Conservation (phyloP, 306 rosid species). For the Vachellia pachyceras region DNA sequence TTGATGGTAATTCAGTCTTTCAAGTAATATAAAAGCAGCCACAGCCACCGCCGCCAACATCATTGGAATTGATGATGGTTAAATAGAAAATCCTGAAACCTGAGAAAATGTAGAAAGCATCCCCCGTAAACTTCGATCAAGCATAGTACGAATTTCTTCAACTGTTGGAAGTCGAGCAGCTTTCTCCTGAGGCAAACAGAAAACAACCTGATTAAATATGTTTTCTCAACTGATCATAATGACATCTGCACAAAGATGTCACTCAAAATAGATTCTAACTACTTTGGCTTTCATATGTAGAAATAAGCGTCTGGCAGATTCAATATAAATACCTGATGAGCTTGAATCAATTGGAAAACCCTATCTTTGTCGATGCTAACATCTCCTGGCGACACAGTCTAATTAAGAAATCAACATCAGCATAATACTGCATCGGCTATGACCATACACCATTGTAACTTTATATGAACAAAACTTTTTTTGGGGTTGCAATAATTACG, state of each 20-base stretch:
- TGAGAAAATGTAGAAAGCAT: constrained; percentile 82
- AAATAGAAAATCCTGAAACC: constrained; percentile 52
- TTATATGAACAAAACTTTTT: constrained; percentile 3
- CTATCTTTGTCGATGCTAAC: constrained; percentile 52
- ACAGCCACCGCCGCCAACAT: background rate
- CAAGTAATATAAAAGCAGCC: background rate
- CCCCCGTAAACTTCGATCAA: constrained; percentile 77
- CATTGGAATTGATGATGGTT: background rate
- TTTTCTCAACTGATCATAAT: background rate
- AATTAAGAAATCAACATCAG: constrained; percentile 37
- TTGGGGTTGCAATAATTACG: background rate
- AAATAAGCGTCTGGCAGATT: background rate
- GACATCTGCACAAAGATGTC: constrained; percentile 2
- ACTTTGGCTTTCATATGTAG: constrained; percentile 1
- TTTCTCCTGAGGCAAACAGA: constrained; percentile 63
- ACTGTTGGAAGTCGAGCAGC: constrained; percentile 78
- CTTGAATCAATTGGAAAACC: constrained; percentile 68
- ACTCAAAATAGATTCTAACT: background rate
- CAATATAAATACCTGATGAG: constrained; percentile 75
- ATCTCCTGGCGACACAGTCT: constrained; percentile 64
- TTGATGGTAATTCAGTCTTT: background rate
- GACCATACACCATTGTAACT: constrained; percentile 17
- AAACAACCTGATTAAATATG: constrained; percentile 7
- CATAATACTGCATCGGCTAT: constrained; percentile 15
- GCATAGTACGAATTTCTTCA: constrained; percentile 78